Base-by-base conservation (phyloP, 495 filamentous ascomycete species). In the Physcia stellaris region DNA sequence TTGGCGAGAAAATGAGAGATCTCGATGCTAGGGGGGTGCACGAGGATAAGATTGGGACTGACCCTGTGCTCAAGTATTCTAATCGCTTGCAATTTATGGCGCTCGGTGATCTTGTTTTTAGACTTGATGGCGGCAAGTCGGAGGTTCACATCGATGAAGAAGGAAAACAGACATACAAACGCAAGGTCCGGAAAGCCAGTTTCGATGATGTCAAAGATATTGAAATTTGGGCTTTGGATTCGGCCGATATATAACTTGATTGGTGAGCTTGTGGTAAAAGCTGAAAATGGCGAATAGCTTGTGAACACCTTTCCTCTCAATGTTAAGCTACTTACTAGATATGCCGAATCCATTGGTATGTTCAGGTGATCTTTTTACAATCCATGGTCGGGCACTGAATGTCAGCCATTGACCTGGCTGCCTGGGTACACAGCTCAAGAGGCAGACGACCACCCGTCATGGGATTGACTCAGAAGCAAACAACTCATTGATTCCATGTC, bases 171-270 rank as follows among this genome's bases (percentile, higher is more conserved):
- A n/a, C 13, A 11, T 32, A 32, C 35, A 40, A 23, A 22, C 32
- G 39, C 21, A 15, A 18, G n/a, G 45, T 51, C 4, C 26, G 12
- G 40, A 45, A 37, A 32, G 24, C 38, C 13, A 21, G 27, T 17
- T 10, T 26, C 12, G 45, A 48, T 11, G 34, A 40, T 11, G 48
- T 51, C 16, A 22, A 28, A 31, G 32, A 48, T 32, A 23, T 51
- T 24, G 45, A 40, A 9, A 45, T 51, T 30, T 51, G 48, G 48
- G 35, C 34, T 15, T 20, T 51, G 48, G 48, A 47, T 24, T 41
- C 32, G 12, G n/a, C 35, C 15, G 45, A 51, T 0, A 32, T 51
- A 11, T 44, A 17, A n/a, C n/a, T n/a, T n/a, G n/a, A n/a, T n/a
- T n/a, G n/a, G n/a, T n/a, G n/a, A n/a, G n/a, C n/a, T n/a, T n/a